Evolutionary conservation across 306 rosid species (phyloP), one percentile per base, ranked within the genome.

Genomic region (Fragaria ananassa): DNA sequence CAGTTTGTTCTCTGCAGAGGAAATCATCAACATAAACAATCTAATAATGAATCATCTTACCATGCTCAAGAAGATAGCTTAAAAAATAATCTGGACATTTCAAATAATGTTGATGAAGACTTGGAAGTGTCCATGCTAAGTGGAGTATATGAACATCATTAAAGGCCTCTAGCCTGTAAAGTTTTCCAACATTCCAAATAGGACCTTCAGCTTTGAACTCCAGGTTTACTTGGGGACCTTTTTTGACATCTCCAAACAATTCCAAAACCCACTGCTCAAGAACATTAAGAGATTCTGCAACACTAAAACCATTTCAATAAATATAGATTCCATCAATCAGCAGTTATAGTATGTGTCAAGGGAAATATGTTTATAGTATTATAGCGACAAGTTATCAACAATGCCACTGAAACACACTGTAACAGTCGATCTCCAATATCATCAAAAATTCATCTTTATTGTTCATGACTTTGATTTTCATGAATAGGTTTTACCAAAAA

Each of bases 21-120:
- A 8, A 61, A 37, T n/a, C 19, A 37, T 19, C 39, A 42, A 25
- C 27, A 60, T 58, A 45, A 6, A 25, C 72, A 71, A 78, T n/a
- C 23, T 54, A 58, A 67, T 72, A 62, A 62, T 68, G 74, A 81
- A 61, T 74, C 66, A 80, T 79, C 89, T 83, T 87, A 95, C 99
- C 99, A 75, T 92, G 96, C 58, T 96, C 97, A 25, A 95, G 97
- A 81, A 95, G 86, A 86, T 92, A 93, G 21, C 96, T 93, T 78
- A 95, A 76, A 87, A 87, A 95, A 85, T 87, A 91, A 84, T 95
- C 91, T 41, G 97, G 99, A 77, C 93, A 90, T 89, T 83, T 92
- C 82, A 90, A 71, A 86, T 92, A 95, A 70, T 89, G 87, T 67
- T 79, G 81, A 67, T 71, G 90, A 76, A 95, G 89, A 79, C 90